These are phyloP conservation scores for Escovopsis sp. DNA, from an alignment of 2,329 filamentous ascomycete genomes.

Conservation along the genomic window DNA sequence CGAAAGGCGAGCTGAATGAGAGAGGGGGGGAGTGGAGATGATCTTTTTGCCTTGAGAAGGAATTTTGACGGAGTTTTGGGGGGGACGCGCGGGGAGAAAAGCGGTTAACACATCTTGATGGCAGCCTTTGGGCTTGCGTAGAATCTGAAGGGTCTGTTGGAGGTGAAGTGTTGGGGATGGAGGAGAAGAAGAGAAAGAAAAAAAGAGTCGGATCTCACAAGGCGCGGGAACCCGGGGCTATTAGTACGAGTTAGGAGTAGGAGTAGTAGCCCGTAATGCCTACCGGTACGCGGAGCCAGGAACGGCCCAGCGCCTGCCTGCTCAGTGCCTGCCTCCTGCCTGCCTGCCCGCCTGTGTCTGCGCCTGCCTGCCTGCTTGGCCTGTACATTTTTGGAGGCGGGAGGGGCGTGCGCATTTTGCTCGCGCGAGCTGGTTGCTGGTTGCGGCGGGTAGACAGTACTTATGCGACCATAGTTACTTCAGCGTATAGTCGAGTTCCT, in stretches of 20 bases:
- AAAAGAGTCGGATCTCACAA: conserved; percentile 9
- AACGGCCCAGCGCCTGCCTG: too few relatives aligned
- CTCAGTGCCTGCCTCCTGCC: too few relatives aligned
- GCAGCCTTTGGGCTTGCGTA: conserved; percentile 24
- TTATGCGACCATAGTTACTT: too few relatives aligned
- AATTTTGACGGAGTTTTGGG: conserved; percentile 36
- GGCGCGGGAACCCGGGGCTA: conserved; percentile 13
- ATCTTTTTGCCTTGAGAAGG: conserved; percentile 27
- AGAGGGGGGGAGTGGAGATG: conserved; percentile 31
- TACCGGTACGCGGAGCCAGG: too few relatives aligned
- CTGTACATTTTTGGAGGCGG: too few relatives aligned
- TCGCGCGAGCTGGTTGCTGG: background rate
- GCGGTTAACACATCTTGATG: conserved; percentile 44
- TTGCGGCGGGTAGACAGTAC: background rate
- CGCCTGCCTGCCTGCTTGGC: too few relatives aligned
- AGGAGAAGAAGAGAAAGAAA: conserved; percentile 20
- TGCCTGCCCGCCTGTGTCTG: too few relatives aligned
- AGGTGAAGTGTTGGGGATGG: conserved; percentile 2
- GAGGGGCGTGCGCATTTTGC: too few relatives aligned
- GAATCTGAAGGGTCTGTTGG: conserved; percentile 15
- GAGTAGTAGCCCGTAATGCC: background rate
- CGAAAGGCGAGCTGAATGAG: conserved; percentile 37
- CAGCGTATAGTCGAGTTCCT: too few relatives aligned
- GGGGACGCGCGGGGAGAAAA: conserved; percentile 19
- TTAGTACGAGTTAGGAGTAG: conserved; percentile 13